Percentiles rank a stretch among this genome's conserved stretches.
Evolutionary conservation across 2,329 filamentous ascomycete genomes (phyloP).

Genomic region (Pseudocercospora crystallina): DNA sequence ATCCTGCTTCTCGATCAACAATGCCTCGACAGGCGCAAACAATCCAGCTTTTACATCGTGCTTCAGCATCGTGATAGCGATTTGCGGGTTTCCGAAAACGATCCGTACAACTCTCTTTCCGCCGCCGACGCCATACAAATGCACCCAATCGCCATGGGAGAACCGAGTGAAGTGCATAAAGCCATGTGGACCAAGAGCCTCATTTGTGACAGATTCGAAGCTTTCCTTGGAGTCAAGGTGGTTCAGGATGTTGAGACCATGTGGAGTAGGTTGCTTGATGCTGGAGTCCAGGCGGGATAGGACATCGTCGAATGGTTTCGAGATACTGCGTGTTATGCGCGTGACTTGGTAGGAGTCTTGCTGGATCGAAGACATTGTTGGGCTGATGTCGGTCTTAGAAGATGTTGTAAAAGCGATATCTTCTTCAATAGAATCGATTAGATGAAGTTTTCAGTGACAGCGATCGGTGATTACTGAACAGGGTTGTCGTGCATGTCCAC

Average conservation of each 20-base stretch:
- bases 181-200: slow-evolving; percentile 16
- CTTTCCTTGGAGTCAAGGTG: slow-evolving; percentile 15
- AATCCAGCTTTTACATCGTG: slow-evolving; percentile 20
- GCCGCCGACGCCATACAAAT: slow-evolving; percentile 13
- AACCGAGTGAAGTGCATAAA: slow-evolving; percentile 20
- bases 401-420: not conserved
- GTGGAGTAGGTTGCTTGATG: slow-evolving; percentile 10
- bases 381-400: not conserved
- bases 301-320: slow-evolving; percentile 17
- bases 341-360: slow-evolving; percentile 12
- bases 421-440: not conserved
- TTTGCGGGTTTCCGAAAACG: slow-evolving; percentile 19
- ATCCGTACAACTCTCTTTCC: slow-evolving; percentile 13
- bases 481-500: too few species aligned
- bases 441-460: not conserved
- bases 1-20: slow-evolving; percentile 16
- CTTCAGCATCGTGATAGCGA: slow-evolving; percentile 18
- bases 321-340: slow-evolving; percentile 15
- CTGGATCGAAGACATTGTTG: slow-evolving; percentile 1
- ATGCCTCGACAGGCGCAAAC: slow-evolving; percentile 21
- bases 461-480: too few species aligned
- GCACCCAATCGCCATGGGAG: slow-evolving; percentile 17
- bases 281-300: slow-evolving; percentile 16
- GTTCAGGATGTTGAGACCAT: slow-evolving; percentile 18
- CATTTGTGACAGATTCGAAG: slow-evolving; percentile 13